Base-by-base conservation (phyloP, 805 yeast genomes). In the Lachancea cidri region DNA sequence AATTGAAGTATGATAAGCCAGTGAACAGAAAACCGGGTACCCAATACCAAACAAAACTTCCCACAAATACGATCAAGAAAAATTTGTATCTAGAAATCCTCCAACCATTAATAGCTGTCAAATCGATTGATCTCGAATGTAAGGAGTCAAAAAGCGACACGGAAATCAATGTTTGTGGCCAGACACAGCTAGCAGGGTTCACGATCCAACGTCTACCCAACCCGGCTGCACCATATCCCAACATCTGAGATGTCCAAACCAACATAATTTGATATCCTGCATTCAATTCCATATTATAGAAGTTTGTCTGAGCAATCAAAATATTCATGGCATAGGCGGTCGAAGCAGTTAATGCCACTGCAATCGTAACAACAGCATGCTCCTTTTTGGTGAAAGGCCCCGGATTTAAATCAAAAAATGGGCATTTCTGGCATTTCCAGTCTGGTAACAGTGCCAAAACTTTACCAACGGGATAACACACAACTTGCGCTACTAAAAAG, bases 221-320 rank as follows among this genome's bases (percentile, higher is more conserved):
- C 14, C 86, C 86, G 38, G 83, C 84, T 30, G 77, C 65, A 36
- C 83, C 83, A 52, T 79, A 79, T 18, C 86, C 86, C 47, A 81
- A 64, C 58, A 73, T 71, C 58, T 81, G 86, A 30, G 83, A 73
- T 16, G 81, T 70, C 56, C 76, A 64, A 30, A 72, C 71, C 30
- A 77, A 62, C 42, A 76, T 54, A 19, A 79, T 55, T 45, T 73
- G 74, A 49, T 72, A 77, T 27, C 78, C 76, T 5, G 44, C 50
- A 29, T 74, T 76, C 39, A 68, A 69, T 44, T 68, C 66, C 46
- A 64, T 61, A 25, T 60, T 48, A 53, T 74, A 76, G 57, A 72
- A 74, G 38, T 59, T 65, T 44, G 68, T 70, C 43, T 64, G 67
- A 2, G 79, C 76, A 39, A 74, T 65, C 43, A 77, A 64, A 42